phyloP scores from a whole-genome alignment of 768 basidiomycete species.

The Lactarius psammicola region DNA sequence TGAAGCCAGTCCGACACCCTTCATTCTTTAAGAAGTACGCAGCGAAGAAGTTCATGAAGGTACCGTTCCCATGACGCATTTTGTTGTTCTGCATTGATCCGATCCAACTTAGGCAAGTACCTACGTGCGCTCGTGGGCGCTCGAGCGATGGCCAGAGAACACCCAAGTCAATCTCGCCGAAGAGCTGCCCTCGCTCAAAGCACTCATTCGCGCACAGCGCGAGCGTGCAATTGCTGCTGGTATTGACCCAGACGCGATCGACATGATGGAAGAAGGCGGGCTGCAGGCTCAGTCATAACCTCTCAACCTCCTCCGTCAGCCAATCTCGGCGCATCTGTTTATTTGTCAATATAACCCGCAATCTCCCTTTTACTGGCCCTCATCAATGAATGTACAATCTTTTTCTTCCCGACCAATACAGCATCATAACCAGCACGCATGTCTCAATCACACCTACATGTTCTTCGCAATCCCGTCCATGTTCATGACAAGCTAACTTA shows the following conservation, averaged over 20 bases:
- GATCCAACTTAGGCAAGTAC: conserved; percentile 60
- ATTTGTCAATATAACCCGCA: conserved; percentile 25
- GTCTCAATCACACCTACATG: conserved; percentile 19
- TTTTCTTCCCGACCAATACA: conserved; percentile 3
- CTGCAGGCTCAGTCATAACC: conserved; percentile 25
- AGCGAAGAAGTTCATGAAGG: conserved; percentile 80
- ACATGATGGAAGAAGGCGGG: conserved; percentile 24
- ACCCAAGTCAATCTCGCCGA: conserved; percentile 54
- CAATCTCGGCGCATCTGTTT: conserved; percentile 24
- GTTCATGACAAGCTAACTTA: conserved; percentile 18
- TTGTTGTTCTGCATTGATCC: not conserved
- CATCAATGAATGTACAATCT: conserved; percentile 24
- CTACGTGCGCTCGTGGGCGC: conserved; percentile 83
- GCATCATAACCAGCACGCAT: conserved; percentile 17
- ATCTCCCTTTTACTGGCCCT: conserved; percentile 16
- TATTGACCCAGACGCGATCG: conserved; percentile 29
- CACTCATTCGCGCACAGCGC: conserved; percentile 45
- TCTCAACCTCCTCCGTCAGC: conserved; percentile 16
- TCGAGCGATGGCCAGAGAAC: conserved; percentile 68
- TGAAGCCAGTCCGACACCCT: conserved; percentile 68
- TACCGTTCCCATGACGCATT: conserved; percentile 35
- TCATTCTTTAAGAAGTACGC: conserved; percentile 89
- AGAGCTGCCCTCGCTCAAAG: conserved; percentile 61
- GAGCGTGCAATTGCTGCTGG: conserved; percentile 29
- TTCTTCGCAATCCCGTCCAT: conserved; percentile 20